phyloP scores from a whole-genome alignment of 495 filamentous ascomycete genomes.

The Aspergillus carlsbadensis region DNA sequence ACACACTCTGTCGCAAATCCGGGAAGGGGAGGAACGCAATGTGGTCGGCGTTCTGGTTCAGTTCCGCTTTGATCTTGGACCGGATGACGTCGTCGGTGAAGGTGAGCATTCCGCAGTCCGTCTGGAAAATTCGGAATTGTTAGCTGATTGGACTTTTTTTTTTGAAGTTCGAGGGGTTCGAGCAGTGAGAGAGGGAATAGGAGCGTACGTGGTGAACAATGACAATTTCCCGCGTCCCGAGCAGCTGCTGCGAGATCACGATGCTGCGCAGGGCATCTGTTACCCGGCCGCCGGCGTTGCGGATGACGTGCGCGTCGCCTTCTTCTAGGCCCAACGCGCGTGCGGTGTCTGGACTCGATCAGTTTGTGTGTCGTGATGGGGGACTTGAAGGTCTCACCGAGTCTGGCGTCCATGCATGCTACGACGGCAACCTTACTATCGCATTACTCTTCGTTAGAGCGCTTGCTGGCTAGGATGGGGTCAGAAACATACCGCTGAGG shows the following conservation, averaged over 20 bases:
- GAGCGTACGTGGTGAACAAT: constrained; percentile 65
- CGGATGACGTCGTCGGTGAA: constrained; percentile 68
- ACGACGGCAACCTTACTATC: constrained; percentile 42
- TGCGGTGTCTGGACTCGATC: constrained; percentile 49
- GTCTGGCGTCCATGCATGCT: constrained; percentile 85
- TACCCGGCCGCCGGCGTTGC: constrained; percentile 69
- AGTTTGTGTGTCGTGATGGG: background rate
- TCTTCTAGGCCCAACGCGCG: constrained; percentile 70
- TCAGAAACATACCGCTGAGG: constrained; percentile 56
- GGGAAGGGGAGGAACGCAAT: constrained; percentile 63
- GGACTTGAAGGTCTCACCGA: constrained; percentile 35
- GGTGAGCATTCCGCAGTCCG: constrained; percentile 78
- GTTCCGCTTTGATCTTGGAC: constrained; percentile 55
- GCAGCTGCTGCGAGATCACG: constrained; percentile 76
- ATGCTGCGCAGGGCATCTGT: constrained; percentile 70
- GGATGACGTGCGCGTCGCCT: constrained; percentile 79
- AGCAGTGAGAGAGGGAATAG: background rate
- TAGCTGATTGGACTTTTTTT: no score
- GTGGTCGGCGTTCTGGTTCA: constrained; percentile 45
- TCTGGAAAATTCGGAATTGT: constrained; percentile 21
- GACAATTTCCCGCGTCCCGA: constrained; percentile 75
- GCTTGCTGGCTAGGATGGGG: background rate
- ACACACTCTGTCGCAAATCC: constrained; percentile 62
- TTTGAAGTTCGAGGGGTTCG: no score
- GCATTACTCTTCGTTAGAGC: background rate